phyloP scores from a whole-genome alignment of 1,139 yeast species.

The Kodamaea ohmeri region DNA sequence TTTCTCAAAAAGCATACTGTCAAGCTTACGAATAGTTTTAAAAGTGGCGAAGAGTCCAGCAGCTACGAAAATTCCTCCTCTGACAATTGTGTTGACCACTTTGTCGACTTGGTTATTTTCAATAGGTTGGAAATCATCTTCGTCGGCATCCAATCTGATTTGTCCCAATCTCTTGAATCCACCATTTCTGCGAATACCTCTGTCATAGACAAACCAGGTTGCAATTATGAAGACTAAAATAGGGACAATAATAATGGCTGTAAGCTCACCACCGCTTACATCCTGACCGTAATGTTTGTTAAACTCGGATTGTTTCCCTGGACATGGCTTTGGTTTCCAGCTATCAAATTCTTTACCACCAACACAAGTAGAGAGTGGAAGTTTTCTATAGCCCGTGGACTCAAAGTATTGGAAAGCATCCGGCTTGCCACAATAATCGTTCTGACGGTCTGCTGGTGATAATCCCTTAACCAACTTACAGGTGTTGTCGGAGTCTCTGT shows the following conservation, averaged over 20 bases:
- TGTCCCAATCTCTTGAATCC: slow-evolving; percentile 83
- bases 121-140: slow-evolving; percentile 58
- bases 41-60: slow-evolving; percentile 45
- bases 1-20: slow-evolving; percentile 35
- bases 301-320: slow-evolving; percentile 77
- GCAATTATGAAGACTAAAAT: slow-evolving; percentile 53
- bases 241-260: slow-evolving; percentile 57
- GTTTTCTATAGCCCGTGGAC: slow-evolving; percentile 77
- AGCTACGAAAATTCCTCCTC: slow-evolving; percentile 55
- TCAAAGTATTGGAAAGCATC: slow-evolving; percentile 67
- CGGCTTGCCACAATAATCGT: slow-evolving; percentile 56
- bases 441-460: slow-evolving; percentile 59
- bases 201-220: slow-evolving; percentile 74
- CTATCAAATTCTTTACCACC: slow-evolving; percentile 72
- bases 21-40: slow-evolving; percentile 37
- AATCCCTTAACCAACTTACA: slow-evolving; percentile 79
- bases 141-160: slow-evolving; percentile 71
- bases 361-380: slow-evolving; percentile 70
- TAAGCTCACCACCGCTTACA: slow-evolving; percentile 51
- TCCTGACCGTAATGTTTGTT: slow-evolving; percentile 56
- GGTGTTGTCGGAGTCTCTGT: slow-evolving; percentile 71
- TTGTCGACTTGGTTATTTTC: slow-evolving; percentile 66
- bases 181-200: slow-evolving; percentile 77
- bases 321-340: slow-evolving; percentile 72
- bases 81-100: slow-evolving; percentile 59